These are phyloP conservation scores for Phytophthora macrochlamydospora DNA, from an alignment of 352 stramenopile species.

Conservation along the genomic window DNA sequence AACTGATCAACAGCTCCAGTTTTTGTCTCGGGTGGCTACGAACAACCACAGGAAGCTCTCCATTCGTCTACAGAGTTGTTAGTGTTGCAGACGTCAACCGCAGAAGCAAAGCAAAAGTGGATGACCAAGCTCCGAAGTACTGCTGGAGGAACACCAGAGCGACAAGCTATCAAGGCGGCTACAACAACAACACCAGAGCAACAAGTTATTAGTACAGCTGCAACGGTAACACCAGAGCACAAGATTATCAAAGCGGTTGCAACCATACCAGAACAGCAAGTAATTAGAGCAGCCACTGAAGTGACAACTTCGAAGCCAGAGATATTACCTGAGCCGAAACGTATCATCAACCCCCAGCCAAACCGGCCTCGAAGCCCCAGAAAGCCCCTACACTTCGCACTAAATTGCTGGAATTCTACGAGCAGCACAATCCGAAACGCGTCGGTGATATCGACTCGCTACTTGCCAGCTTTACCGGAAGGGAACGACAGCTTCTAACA, in stretches of 20 bases:
- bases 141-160: conserved; percentile 30
- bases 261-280: no score
- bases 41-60: conserved; percentile 3
- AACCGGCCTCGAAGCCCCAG: neutral
- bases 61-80: conserved; percentile 22
- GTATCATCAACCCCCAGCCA: neutral
- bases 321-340: neutral
- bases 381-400: conserved; percentile 23
- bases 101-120: conserved; percentile 60
- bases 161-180: neutral
- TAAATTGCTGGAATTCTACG: conserved; percentile 89
- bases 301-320: neutral
- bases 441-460: conserved; percentile 81
- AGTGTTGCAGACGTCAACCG: conserved; percentile 39
- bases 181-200: conserved; percentile 1
- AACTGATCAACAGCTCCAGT: conserved; percentile 23
- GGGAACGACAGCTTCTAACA: conserved; percentile 57
- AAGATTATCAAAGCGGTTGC: neutral
- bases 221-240: conserved; percentile 29
- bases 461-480: conserved; percentile 61
- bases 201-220: neutral
- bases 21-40: conserved; percentile 30
- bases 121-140: conserved; percentile 58
- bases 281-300: neutral
- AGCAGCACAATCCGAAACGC: conserved; percentile 90